Base-by-base conservation (phyloP, 108 stramenopile genomes). In the Chaetoceros tenuissimus region DNA sequence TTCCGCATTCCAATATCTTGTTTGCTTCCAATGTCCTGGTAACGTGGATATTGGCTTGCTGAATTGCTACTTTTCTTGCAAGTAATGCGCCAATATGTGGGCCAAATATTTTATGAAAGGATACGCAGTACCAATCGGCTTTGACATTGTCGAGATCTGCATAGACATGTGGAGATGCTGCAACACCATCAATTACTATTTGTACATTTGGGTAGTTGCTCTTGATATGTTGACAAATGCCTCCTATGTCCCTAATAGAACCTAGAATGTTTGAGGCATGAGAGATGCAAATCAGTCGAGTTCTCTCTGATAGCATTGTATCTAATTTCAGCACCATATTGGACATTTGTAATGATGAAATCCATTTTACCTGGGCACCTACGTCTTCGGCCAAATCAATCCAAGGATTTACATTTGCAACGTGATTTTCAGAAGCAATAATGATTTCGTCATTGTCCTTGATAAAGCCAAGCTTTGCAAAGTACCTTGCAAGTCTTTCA, bases 251-350 rank as follows among this genome's bases (percentile, higher is more conserved):
- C 3, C 81, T 69, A n/a, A 84, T 60, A 24, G 70, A 59, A 0
- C 92, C 92, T 53, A 93, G 31, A 49, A 93, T 58, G 60, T 93
- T 93, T 30, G 83, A 85, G 18, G 85, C 79, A 61, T 93, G 87
- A 3, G 87, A 76, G 22, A 93, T 19, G 8, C 80, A 77, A 0
- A 93, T 79, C 19, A 93, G 48, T 31, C 73, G 75, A 0, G 87
- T 88, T 23, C 59, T 50, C 16, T 59, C 29, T 31, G 63, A 66
- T 46, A 88, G 26, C 8, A 84, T 51, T 25, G 71, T 65, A 45
- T 30, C 53, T 3, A 55, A 46, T 30, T 24, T 56, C 29, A 27
- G 20, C 19, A 18, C 51, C 17, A 27, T 18, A 30, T 17, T 13
- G 13, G 26, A n/a, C 24, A 49, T 22, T 31, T 59, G 25, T 3